Evolutionary conservation across 1,139 yeast species (phyloP), one percentile per base, ranked within the genome.

Genomic region (Meyerozyma elateridarum): DNA sequence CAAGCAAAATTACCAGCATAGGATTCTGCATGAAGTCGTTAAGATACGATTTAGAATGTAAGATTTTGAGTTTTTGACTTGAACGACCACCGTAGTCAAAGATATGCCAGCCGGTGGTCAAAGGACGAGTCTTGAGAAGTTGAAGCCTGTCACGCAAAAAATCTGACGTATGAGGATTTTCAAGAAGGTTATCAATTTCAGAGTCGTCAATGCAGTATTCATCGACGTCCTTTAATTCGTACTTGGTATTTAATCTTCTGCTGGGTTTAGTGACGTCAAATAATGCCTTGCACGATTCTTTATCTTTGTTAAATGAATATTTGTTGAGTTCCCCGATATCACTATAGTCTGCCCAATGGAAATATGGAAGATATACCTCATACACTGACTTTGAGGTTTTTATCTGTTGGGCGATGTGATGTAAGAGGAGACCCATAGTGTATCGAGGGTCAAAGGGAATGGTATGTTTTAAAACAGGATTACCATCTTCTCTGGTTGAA

Each of bases 11-110:
- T 15, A 70, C 30, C 0, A 66, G 52, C 11, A 48, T 36, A 4
- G 78, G 76, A n/a, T 59, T 45, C 2, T 64, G 61, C 61, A 72
- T 71, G 36, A 68, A 66, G 25, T 67, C 69, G 35, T 64, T 44
- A 6, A 72, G 45, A 40, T 54, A 70, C 11, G 73, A 62, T 36
- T 56, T 60, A 2, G 65, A 52, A 16, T 62, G 61, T 3, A 68
- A 25, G 1, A 52, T 44, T 28, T 66, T 56, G 18, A 49, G 34
- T 3, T 43, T 42, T 25, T 42, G 51, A 2, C 52, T 45, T 1
- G 65, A 49, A 27, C 71, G 49, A 8, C 65, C 68, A 2, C 64
- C 46, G 36, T 55, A 48, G 15, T 36, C 36, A 36, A 50, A 58
- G 2, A 70, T 53, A 42, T 68, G 74, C 41, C 68, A 68, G 1